Base-by-base conservation (phyloP, 2,329 filamentous ascomycete genomes). In the Sarocladium oryzae region DNA sequence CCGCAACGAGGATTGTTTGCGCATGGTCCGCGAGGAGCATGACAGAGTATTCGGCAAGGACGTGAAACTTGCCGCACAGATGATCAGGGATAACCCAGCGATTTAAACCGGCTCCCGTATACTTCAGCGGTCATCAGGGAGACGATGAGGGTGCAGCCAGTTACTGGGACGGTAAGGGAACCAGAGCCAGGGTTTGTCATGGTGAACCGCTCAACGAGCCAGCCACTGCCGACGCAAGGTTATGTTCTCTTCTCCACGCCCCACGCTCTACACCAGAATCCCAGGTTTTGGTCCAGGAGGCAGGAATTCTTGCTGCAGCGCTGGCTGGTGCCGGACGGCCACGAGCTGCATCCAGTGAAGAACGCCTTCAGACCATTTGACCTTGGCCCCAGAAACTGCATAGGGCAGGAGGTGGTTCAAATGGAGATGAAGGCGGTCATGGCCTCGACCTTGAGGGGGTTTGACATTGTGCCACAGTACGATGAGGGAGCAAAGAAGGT, bases 321-420 rank as follows among this genome's bases (percentile, higher is more conserved):
- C 3, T 75, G 69, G 58, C 60, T 72, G 8, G 56, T 60, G 15
- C 56, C 55, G 20, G 54, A 58, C 30, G 54, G 53, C 38, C 56
- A 69, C 51, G 56, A 60, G 55, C 52, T 53, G 16, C 33, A 53
- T 33, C 46, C 46, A 10, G 23, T 36, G n/a, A 53, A 50, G 45
- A 69, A 72, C 52, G 73, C 75, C 1, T 82, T 70, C 68, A 66
- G 78, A 15, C 70, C 77, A 0, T 82, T 82, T 57, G 74, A 77
- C 56, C 67, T 73, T 45, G 78, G 78, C 0, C 70, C 70, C 2
- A 61, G 78, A 13, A 73, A 70, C 24, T 82, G 79, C 55, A 71
- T 82, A n/a, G 79, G 78, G 1, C 76, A 81, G 60, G 74, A 77
- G 55, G 65, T 82, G 40, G 78, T 73, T 1, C 71, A 74, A 62